Evolutionary conservation across 352 stramenopile genomes (phyloP).

Genomic region (Halophytophthora batemanensis): DNA sequence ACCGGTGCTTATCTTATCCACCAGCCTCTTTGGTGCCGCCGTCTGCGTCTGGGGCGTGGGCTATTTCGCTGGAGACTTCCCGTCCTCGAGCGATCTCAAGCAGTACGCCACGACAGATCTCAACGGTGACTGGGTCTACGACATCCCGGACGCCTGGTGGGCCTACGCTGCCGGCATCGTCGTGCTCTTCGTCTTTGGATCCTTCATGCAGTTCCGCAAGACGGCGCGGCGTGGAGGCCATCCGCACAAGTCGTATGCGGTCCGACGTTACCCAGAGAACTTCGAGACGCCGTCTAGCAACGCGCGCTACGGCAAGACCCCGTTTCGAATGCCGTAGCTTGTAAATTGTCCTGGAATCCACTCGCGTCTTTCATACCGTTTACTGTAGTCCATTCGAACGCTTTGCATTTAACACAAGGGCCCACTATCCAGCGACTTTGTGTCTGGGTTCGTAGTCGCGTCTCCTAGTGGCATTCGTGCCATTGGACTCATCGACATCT

Average conservation of each 20-base stretch:
- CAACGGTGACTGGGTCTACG: slow-evolving; percentile 49
- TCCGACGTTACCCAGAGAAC: slow-evolving; percentile 26
- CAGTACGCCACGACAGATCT: slow-evolving; percentile 29
- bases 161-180: slow-evolving; percentile 49
- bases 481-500: no score
- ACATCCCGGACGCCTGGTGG: slow-evolving; percentile 60
- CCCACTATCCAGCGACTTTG: no score
- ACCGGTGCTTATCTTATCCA: slow-evolving; percentile 48
- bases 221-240: slow-evolving; percentile 28
- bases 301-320: slow-evolving; percentile 26
- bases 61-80: slow-evolving; percentile 63
- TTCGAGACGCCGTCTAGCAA: slow-evolving; percentile 28
- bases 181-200: slow-evolving; percentile 48
- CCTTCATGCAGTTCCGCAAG: slow-evolving; percentile 61
- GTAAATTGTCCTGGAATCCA: no score
- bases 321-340: no score
- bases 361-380: no score
- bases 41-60: slow-evolving; percentile 55
- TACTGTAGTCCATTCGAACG: no score
- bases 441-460: no score
- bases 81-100: slow-evolving; percentile 48
- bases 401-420: no score
- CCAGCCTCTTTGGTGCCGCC: slow-evolving; percentile 46
- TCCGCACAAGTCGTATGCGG: slow-evolving; percentile 30
- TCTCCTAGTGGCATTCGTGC: no score